Percentiles rank a stretch among this genome's conserved stretches.
phyloP scores from a whole-genome alignment of 2,329 filamentous ascomycete species.

The Fusarium sarcochroum region DNA sequence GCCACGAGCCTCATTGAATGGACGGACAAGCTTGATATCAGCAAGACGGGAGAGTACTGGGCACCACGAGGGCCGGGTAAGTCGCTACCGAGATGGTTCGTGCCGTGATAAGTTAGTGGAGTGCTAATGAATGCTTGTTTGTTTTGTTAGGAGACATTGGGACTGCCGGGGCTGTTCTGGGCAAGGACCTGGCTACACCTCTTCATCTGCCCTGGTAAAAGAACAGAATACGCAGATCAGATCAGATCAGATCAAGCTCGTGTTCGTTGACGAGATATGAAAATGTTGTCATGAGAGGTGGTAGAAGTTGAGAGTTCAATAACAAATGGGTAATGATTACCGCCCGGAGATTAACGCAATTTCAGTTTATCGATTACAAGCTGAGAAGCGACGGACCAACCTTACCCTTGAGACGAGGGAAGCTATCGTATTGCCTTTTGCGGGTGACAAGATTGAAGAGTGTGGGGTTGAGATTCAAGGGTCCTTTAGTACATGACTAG shows the following conservation, averaged over 20 bases:
- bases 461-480: slow-evolving; percentile 44
- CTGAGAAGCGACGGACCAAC: slow-evolving; percentile 9
- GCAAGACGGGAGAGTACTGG: slow-evolving; percentile 79
- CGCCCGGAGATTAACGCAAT: slow-evolving; percentile 39
- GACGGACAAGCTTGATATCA: slow-evolving; percentile 73
- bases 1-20: slow-evolving; percentile 74
- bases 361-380: slow-evolving; percentile 15
- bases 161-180: slow-evolving; percentile 74
- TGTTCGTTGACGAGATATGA: slow-evolving; percentile 5
- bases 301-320: neutral
- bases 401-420: slow-evolving; percentile 25
- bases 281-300: slow-evolving; percentile 2
- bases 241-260: slow-evolving; percentile 19
- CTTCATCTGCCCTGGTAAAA: slow-evolving; percentile 75
- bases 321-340: slow-evolving; percentile 7
- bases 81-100: slow-evolving; percentile 46
- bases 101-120: neutral
- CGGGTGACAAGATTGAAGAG: slow-evolving; percentile 14
- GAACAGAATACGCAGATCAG: neutral
- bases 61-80: slow-evolving; percentile 77
- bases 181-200: slow-evolving; percentile 72
- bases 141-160: slow-evolving; percentile 71
- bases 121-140: slow-evolving; percentile 23
- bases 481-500: slow-evolving; percentile 32
- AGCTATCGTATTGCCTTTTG: slow-evolving; percentile 21